Evolutionary conservation across 139 green algal species (phyloP).

Genomic region (Yamagishiella unicocca): DNA sequence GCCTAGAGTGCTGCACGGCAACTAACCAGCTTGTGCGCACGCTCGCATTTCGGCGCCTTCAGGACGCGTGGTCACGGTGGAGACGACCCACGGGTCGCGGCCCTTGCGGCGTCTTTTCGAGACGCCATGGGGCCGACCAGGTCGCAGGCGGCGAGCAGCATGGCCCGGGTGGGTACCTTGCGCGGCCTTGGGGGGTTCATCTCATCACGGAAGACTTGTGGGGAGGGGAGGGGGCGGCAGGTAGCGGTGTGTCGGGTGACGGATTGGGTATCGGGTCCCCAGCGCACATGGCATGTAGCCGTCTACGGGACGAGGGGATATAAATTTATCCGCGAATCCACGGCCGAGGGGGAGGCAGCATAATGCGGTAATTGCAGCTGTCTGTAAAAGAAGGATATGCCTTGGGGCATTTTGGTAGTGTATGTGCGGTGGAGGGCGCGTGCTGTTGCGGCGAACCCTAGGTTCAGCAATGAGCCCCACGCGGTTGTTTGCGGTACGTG

Average conservation of each 20-base stretch:
- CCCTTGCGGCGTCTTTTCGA: not conserved
- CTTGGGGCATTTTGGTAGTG: no score
- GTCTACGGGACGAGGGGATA: not conserved
- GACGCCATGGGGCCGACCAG: not conserved
- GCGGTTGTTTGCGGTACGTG: no score
- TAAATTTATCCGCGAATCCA: not conserved
- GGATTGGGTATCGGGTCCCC: not conserved
- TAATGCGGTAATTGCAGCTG: no score
- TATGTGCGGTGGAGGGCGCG: not conserved
- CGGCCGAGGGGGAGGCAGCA: not conserved
- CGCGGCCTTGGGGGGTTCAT: not conserved
- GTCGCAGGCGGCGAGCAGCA: not conserved
- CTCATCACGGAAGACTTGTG: no score
- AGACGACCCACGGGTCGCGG: not conserved
- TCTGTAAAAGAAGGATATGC: no score
- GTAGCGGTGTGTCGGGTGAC: not conserved
- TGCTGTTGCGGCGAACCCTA: not conserved
- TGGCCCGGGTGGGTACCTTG: constrained; percentile 1
- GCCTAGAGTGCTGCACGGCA: no score
- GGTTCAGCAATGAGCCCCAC: no score
- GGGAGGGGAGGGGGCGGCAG: not conserved
- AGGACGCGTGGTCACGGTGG: not conserved
- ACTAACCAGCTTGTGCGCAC: no score
- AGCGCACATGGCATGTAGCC: not conserved
- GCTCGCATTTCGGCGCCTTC: not conserved